These are phyloP conservation scores for Smithsoniella earleae DNA, from an alignment of 163 green algal species.

Conservation along the genomic window DNA sequence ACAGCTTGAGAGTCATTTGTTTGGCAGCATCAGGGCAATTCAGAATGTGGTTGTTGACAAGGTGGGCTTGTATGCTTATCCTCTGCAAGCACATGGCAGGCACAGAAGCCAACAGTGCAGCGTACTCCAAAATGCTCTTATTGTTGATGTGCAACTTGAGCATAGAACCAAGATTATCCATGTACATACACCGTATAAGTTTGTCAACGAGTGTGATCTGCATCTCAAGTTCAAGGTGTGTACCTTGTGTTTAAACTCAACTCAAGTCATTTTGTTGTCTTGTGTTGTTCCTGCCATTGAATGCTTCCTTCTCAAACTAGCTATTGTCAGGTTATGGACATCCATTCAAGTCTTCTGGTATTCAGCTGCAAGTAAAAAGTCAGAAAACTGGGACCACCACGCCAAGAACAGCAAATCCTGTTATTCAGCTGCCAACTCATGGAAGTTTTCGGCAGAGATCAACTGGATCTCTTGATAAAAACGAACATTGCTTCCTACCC, in stretches of 20 bases:
- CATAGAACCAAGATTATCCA: constrained; percentile 14
- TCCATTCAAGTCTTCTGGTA: too few species aligned
- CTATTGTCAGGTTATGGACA: too few species aligned
- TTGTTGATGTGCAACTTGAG: background rate
- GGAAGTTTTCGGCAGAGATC: too few species aligned
- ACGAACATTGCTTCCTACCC: constrained; percentile 18
- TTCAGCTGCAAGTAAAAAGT: background rate
- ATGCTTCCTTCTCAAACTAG: too few species aligned
- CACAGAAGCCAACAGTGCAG: background rate
- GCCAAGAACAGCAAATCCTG: background rate
- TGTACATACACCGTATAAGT: constrained; percentile 2
- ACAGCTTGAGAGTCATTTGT: constrained; percentile 9
- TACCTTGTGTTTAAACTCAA: background rate
- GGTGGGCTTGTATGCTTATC: constrained; percentile 22
- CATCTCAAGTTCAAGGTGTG: constrained; percentile 12
- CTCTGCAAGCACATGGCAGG: constrained; percentile 4
- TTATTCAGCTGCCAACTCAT: constrained; percentile 4
- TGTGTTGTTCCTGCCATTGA: too few species aligned
- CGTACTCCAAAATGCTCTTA: constrained; percentile 1
- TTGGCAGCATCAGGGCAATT: constrained; percentile 22
- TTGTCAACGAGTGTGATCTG: constrained; percentile 6
- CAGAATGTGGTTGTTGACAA: constrained; percentile 23
- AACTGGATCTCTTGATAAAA: too few species aligned
- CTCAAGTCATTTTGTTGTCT: too few species aligned
- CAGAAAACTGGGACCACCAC: background rate